These are phyloP conservation scores for Candida yuanshanica DNA, from an alignment of 805 yeast genomes.

Conservation along the genomic window DNA sequence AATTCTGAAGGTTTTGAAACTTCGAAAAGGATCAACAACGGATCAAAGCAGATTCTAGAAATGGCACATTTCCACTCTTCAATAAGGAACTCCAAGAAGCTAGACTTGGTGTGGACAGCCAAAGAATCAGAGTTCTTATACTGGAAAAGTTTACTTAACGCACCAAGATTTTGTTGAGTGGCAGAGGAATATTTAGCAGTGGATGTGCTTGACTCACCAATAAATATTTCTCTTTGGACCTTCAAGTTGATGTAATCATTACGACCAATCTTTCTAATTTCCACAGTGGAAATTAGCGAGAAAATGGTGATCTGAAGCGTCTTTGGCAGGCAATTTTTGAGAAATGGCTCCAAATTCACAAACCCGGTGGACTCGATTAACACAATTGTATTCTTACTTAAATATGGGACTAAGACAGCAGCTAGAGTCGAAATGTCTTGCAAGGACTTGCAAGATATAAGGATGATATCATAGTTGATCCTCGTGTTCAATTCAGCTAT, in stretches of 20 bases:
- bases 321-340: constrained; percentile 51
- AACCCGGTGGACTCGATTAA: constrained; percentile 68
- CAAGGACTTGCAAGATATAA: constrained; percentile 42
- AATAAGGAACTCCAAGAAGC: constrained; percentile 53
- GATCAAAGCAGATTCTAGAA: constrained; percentile 72
- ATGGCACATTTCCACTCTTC: constrained; percentile 85
- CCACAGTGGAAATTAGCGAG: constrained; percentile 18
- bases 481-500: constrained; percentile 10
- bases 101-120: constrained; percentile 33
- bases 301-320: constrained; percentile 17
- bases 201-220: constrained; percentile 36
- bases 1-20: constrained; percentile 56
- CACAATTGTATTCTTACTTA: constrained; percentile 43
- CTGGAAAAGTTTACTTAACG: constrained; percentile 29
- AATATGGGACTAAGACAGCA: constrained; percentile 30
- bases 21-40: constrained; percentile 70
- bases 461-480: constrained; percentile 36
- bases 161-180: constrained; percentile 29
- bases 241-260: constrained; percentile 16
- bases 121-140: constrained; percentile 38
- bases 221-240: constrained; percentile 26
- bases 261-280: constrained; percentile 14
- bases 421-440: constrained; percentile 45
- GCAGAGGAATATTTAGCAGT: constrained; percentile 34
- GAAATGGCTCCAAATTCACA: constrained; percentile 67